Percentiles rank a stretch among this genome's conserved stretches.
phyloP scores from a whole-genome alignment of 75 land plant genomes.

The Gnetum montanum region DNA sequence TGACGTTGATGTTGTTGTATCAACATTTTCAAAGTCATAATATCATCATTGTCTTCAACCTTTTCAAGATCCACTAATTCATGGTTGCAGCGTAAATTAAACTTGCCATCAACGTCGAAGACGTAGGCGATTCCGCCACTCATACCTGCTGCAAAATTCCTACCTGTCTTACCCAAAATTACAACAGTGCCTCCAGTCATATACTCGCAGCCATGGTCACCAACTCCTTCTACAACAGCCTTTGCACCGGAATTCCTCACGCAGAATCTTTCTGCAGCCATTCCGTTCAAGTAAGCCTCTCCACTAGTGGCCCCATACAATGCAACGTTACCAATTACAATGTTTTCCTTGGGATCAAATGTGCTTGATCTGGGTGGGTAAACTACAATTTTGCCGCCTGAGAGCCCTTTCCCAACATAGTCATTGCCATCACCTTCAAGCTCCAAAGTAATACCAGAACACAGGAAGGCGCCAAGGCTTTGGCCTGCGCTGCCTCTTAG shows the following conservation, averaged over 20 bases:
- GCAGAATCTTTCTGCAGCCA: slow-evolving; percentile 98
- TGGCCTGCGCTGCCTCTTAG: slow-evolving; percentile 94
- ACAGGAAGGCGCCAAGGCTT: slow-evolving; percentile 93
- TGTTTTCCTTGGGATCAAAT: slow-evolving; percentile 96
- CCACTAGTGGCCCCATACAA: slow-evolving; percentile 94
- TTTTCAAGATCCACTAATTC: slow-evolving; percentile 89
- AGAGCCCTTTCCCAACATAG: slow-evolving; percentile 98
- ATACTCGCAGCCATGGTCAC: slow-evolving; percentile 99
- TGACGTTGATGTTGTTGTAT: slow-evolving; percentile 91
- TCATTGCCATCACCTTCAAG: slow-evolving; percentile 99
- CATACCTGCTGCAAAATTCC: slow-evolving; percentile 99
- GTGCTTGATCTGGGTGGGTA: slow-evolving; percentile 77
- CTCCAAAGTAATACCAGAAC: slow-evolving; percentile 87
- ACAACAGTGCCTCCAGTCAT: slow-evolving; percentile 99
- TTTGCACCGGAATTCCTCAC: slow-evolving; percentile 97
- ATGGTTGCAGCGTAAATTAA: slow-evolving; percentile 61
- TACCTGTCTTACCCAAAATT: slow-evolving; percentile 91
- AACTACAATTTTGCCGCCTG: slow-evolving; percentile 92
- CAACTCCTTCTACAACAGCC: slow-evolving; percentile 97
- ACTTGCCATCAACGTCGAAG: slow-evolving; percentile 69
- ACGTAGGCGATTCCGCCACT: slow-evolving; percentile 98
- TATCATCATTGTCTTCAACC: slow-evolving; percentile 81
- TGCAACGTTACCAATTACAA: slow-evolving; percentile 97
- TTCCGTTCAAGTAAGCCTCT: slow-evolving; percentile 97
- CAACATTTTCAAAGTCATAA: slow-evolving; percentile 68